Evolutionary conservation across 306 rosid genomes (phyloP), one percentile per base, ranked within the genome.

Genomic region (Gynostemma pentaphyllum): DNA sequence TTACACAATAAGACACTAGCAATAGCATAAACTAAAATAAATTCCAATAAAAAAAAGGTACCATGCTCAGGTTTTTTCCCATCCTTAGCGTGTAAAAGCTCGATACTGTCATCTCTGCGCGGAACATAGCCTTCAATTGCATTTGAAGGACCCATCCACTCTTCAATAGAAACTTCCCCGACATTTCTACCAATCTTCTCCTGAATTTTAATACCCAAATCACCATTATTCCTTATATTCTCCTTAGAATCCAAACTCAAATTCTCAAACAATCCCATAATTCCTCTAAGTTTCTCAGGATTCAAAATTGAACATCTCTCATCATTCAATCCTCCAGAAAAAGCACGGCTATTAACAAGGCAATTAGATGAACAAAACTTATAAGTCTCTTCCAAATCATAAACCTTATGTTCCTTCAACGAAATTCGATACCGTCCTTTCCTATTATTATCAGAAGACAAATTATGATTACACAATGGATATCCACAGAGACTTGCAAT

Each of bases 91-190:
- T 75, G 61, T 16, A 66, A 72, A 21, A 70, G 68, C 78, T 69
- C 76, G 19, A 67, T 52, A 41, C 41, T 54, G 29, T 60, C 48
- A 9, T 84, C 81, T 62, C 77, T 77, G 47, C 62, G 78, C 1
- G 95, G 99, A 11, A 92, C 83, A 78, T 92, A 88, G 9, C 99
- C 96, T 78, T 92, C 96, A 69, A 92, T 86, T 19, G 99, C 96
- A 86, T 86, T 84, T 41, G 99, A 84, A 21, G 96, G 96, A 70
- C 96, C 96, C 80, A 60, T 72, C 89, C 85, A 83, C 57, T 73
- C 75, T 79, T 87, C 83, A 70, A 80, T 51, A 60, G 83, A 63
- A 72, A 81, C 71, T 53, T 82, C 82, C 64, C 81, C 88, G 30
- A 44, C 50, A 42, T 28, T 65, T 2, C 42, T 74, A 41, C 62